phyloP scores from a whole-genome alignment of 2,329 filamentous ascomycete species.

The Stagonosporopsis rhizophila region DNA sequence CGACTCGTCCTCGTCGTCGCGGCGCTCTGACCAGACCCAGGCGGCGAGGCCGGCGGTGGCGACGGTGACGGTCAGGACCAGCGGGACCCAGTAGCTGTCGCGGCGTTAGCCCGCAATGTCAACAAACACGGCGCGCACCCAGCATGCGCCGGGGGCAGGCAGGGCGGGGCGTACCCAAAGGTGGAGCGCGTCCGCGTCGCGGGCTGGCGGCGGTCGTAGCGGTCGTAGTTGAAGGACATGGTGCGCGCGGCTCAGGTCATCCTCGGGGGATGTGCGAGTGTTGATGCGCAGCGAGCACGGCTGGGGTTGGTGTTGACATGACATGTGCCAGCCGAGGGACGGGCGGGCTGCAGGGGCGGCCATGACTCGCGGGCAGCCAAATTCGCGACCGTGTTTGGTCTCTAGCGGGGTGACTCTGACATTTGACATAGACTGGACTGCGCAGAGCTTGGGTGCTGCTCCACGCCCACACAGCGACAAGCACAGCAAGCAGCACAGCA shows the following conservation, averaged over 20 bases:
- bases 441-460: too few species aligned
- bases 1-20: conserved; percentile 73
- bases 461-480: too few species aligned
- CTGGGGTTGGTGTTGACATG: conserved; percentile 23
- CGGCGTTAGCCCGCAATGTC: conserved; percentile 3
- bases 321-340: not conserved
- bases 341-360: too few species aligned
- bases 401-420: too few species aligned
- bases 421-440: too few species aligned
- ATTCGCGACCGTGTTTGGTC: too few species aligned
- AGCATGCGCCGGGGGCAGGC: too few species aligned
- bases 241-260: conserved; percentile 26
- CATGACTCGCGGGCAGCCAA: too few species aligned
- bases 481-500: too few species aligned
- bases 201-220: conserved; percentile 57
- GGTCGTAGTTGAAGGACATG: conserved; percentile 63
- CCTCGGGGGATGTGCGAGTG: not conserved
- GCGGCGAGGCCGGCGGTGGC: conserved; percentile 85
- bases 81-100: conserved; percentile 75
- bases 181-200: conserved; percentile 65
- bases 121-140: too few species aligned
- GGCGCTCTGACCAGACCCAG: conserved; percentile 93
- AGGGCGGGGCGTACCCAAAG: conserved; percentile 70
- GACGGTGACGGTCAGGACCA: conserved; percentile 84
- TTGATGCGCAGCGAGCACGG: not conserved